Percentiles rank a stretch among this genome's conserved stretches.
These are phyloP conservation scores for Fusarium keratoplasticum DNA, from an alignment of 2,329 filamentous ascomycete genomes.

Conservation along the genomic window DNA sequence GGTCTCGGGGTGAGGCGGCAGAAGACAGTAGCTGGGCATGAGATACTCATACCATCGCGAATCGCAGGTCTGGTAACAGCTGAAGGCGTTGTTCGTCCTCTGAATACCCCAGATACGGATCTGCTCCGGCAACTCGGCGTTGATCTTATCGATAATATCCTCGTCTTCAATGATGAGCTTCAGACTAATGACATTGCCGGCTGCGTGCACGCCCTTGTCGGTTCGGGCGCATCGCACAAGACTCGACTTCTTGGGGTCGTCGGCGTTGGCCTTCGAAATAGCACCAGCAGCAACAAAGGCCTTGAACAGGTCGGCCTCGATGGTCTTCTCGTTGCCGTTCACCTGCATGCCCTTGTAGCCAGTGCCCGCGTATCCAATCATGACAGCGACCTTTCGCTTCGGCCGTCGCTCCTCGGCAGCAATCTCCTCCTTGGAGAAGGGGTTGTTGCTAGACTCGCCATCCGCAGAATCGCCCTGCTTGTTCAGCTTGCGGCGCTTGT, in stretches of 20 bases:
- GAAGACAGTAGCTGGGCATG: conserved; percentile 90
- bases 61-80: conserved; percentile 94
- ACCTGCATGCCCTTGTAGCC: conserved; percentile 99
- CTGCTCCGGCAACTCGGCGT: conserved; percentile 83
- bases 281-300: conserved; percentile 92
- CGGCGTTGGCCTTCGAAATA: conserved; percentile 95
- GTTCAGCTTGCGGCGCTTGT: conserved; percentile 56
- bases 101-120: conserved; percentile 97
- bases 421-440: conserved; percentile 81
- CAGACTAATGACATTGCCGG: conserved; percentile 92
- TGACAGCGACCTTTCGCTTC: conserved; percentile 95
- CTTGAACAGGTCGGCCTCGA: conserved; percentile 93
- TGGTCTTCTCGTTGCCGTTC: conserved; percentile 84
- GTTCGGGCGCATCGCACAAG: conserved; percentile 94
- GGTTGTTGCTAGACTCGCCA: conserved; percentile 53
- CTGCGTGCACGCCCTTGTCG: conserved; percentile 97
- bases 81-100: conserved; percentile 90
- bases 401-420: conserved; percentile 86
- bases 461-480: conserved; percentile 50
- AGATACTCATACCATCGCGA: conserved; percentile 98
- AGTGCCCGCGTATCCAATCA: conserved; percentile 95
- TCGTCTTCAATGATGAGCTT: conserved; percentile 96
- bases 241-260: conserved; percentile 96
- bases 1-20: conserved; percentile 91
- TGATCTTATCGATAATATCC: conserved; percentile 91